Evolutionary conservation across 2,329 filamentous ascomycete genomes (phyloP).

Genomic region (Trichoderma arundinaceum): DNA sequence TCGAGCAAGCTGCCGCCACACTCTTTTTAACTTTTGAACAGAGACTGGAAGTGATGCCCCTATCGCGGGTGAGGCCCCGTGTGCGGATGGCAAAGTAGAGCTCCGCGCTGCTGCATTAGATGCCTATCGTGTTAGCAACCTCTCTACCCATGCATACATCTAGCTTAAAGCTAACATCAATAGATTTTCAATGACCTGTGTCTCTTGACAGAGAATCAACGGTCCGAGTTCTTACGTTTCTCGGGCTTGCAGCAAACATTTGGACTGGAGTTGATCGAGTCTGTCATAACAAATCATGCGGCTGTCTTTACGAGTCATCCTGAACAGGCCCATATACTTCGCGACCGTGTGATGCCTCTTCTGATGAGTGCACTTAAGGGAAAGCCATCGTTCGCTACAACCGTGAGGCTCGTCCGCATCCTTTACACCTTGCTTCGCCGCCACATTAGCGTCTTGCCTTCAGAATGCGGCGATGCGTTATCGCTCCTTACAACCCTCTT

Average conservation of each 20-base stretch:
- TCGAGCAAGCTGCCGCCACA: background rate
- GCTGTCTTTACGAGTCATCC: constrained; percentile 76
- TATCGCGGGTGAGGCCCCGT: constrained; percentile 69
- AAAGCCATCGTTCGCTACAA: constrained; percentile 78
- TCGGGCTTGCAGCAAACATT: constrained; percentile 80
- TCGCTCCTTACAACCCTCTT: constrained; percentile 83
- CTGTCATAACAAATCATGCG: constrained; percentile 84
- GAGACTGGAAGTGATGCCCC: constrained; percentile 57
- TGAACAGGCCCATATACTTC: constrained; percentile 81
- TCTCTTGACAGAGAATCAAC: constrained; percentile 82
- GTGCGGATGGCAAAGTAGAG: constrained; percentile 66
- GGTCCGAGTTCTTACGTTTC: constrained; percentile 80
- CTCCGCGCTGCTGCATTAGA: constrained; percentile 81
- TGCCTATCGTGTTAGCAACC: constrained; percentile 69
- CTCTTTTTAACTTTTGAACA: constrained; percentile 34
- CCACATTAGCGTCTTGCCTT: constrained; percentile 74
- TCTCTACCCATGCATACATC: background rate
- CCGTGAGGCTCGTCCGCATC: constrained; percentile 81
- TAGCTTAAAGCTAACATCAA: constrained; percentile 30
- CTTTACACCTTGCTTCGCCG: constrained; percentile 80
- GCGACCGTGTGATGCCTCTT: constrained; percentile 79
- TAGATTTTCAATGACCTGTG: constrained; percentile 89
- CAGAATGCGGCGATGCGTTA: constrained; percentile 83
- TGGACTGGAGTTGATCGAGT: constrained; percentile 89
- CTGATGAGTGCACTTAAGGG: constrained; percentile 79